A percentile compares a stretch with the other conserved stretches of the same genome.
phyloP scores from a whole-genome alignment of 495 filamentous ascomycete genomes.

The Penicillium cosmopolitanum region DNA sequence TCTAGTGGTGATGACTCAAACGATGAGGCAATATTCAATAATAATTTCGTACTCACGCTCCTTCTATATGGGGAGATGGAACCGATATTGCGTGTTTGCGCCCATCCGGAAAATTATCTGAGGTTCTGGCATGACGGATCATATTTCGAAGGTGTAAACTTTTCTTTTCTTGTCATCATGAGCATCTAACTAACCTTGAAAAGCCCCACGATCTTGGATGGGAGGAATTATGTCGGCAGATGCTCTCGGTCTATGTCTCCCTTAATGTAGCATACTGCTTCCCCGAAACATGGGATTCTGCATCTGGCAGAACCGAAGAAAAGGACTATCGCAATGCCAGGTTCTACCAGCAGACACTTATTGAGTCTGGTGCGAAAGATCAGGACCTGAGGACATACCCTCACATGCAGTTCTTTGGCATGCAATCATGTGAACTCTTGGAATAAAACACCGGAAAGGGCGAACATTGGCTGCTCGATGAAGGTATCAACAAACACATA shows the following conservation, averaged over 20 bases:
- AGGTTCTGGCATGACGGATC: slow-evolving; percentile 1
- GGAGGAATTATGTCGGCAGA: not conserved
- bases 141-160: not conserved
- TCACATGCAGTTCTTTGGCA: not conserved
- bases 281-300: slow-evolving; percentile 21
- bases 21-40: slow-evolving; percentile 14
- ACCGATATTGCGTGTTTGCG: slow-evolving; percentile 22
- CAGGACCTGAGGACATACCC: not conserved
- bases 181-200: not conserved
- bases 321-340: slow-evolving; percentile 28
- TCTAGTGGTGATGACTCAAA: not conserved
- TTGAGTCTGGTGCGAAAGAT: not conserved
- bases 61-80: slow-evolving; percentile 30
- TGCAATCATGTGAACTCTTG: not conserved
- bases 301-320: slow-evolving; percentile 7
- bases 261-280: not conserved
- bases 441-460: not conserved
- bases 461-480: not conserved
- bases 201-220: not conserved
- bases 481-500: not conserved
- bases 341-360: slow-evolving; percentile 20
- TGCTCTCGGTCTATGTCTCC: not conserved
- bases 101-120: slow-evolving; percentile 14
- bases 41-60: slow-evolving; percentile 26
- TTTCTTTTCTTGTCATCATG: not conserved